A percentile compares a stretch with the other conserved stretches of the same genome.
phyloP scores from a whole-genome alignment of 2,329 filamentous ascomycete species.

The Chrysoporthe cubensis region DNA sequence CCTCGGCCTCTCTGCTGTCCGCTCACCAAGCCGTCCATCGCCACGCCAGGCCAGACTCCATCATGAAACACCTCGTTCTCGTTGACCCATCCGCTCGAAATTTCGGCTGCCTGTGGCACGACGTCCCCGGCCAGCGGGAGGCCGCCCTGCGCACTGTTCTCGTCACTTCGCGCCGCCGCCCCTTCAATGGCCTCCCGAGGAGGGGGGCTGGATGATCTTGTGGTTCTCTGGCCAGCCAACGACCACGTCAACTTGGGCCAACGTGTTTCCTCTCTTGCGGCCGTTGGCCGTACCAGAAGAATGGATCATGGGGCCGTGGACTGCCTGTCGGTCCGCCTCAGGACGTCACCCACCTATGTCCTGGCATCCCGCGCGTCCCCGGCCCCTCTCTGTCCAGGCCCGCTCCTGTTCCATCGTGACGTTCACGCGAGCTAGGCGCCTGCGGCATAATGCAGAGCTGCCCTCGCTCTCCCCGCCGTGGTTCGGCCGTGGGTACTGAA shows the following conservation, averaged over 20 bases:
- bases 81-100: background rate
- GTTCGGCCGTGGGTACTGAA: background rate
- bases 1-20: background rate
- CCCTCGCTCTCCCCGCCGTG: background rate
- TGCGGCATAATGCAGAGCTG: background rate
- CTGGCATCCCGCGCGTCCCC: background rate
- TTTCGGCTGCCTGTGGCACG: background rate
- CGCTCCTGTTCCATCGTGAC: background rate
- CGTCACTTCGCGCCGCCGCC: background rate
- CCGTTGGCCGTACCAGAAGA: background rate
- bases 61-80: background rate
- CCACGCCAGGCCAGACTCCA: background rate
- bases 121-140: background rate
- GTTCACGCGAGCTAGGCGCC: background rate
- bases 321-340: too few species aligned
- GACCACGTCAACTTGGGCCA: background rate
- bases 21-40: background rate
- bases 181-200: background rate
- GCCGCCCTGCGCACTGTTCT: background rate
- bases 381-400: background rate
- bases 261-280: background rate
- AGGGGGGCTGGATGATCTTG: background rate
- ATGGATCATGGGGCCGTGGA: background rate
- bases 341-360: background rate
- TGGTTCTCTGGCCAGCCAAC: background rate